These are phyloP conservation scores for Amanita polypyramis DNA, from an alignment of 768 basidiomycete genomes.

Conservation along the genomic window DNA sequence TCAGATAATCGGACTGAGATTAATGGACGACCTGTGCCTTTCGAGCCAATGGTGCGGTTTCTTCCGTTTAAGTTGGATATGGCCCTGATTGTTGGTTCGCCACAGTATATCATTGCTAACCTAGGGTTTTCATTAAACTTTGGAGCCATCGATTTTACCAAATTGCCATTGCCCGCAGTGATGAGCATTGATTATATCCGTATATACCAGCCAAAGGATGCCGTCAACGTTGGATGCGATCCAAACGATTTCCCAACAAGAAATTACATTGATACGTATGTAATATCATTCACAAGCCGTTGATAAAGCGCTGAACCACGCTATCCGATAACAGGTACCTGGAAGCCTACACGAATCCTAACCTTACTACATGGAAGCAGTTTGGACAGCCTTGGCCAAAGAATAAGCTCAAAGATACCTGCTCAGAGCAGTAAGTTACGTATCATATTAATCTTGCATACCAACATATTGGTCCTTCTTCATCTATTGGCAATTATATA, in stretches of 20 bases:
- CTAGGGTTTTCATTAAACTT: constrained; percentile 82
- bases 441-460: too few species aligned
- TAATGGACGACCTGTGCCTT: constrained; percentile 69
- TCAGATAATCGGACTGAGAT: too few species aligned
- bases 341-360: constrained; percentile 76
- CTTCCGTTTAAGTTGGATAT: constrained; percentile 2
- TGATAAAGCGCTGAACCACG: neutral
- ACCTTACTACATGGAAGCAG: constrained; percentile 70
- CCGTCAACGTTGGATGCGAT: constrained; percentile 77
- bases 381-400: constrained; percentile 61
- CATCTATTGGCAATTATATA: too few species aligned
- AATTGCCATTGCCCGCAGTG: constrained; percentile 59
- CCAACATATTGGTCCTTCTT: too few species aligned
- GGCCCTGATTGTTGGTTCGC: neutral
- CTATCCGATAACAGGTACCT: constrained; percentile 35
- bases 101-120: constrained; percentile 78
- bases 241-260: constrained; percentile 71
- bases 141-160: constrained; percentile 52
- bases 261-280: constrained; percentile 67
- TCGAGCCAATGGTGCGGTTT: constrained; percentile 67
- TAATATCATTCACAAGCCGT: constrained; percentile 5
- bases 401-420: too few species aligned
- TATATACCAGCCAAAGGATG: constrained; percentile 70
- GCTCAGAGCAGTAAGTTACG: too few species aligned
- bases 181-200: constrained; percentile 85